Conservation (phyloP, 2,329 filamentous ascomycete genomes). For the Colletotrichum sp. region DNA sequence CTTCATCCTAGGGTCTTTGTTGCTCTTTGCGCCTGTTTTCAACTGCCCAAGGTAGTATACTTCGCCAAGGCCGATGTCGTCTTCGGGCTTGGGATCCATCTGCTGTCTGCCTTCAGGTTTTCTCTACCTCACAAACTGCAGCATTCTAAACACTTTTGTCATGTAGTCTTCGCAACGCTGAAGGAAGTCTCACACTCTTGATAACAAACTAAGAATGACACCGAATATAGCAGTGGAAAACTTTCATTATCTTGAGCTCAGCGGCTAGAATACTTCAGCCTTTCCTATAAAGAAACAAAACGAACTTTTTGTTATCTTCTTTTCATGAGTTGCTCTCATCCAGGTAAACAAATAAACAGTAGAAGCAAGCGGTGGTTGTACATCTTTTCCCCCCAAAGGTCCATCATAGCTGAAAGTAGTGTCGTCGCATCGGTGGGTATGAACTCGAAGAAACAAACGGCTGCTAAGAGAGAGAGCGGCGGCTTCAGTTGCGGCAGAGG, state of each 20-base stretch:
- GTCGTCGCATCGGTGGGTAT: slow-evolving; percentile 1
- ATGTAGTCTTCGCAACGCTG: background rate
- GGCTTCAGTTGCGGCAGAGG: background rate
- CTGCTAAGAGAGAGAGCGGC: background rate
- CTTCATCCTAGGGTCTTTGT: too few species aligned
- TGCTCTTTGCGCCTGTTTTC: too few species aligned
- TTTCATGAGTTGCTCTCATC: background rate
- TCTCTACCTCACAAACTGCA: too few species aligned
- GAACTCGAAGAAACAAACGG: background rate
- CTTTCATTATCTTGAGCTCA: background rate
- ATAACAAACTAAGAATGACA: background rate
- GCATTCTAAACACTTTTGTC: too few species aligned
- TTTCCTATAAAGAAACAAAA: background rate
- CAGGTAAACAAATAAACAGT: background rate
- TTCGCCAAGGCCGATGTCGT: too few species aligned
- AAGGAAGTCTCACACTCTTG: background rate
- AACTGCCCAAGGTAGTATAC: too few species aligned
- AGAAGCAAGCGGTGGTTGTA: background rate
- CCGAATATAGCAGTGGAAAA: fast-evolving
- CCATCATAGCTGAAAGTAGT: background rate
- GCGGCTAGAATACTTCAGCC: fast-evolving
- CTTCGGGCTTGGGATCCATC: too few species aligned
- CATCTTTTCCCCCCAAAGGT: background rate
- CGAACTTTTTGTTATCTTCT: background rate
- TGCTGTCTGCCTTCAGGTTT: too few species aligned